phyloP scores from a whole-genome alignment of 805 yeast species.

The Kazachstania kunashirensis region DNA sequence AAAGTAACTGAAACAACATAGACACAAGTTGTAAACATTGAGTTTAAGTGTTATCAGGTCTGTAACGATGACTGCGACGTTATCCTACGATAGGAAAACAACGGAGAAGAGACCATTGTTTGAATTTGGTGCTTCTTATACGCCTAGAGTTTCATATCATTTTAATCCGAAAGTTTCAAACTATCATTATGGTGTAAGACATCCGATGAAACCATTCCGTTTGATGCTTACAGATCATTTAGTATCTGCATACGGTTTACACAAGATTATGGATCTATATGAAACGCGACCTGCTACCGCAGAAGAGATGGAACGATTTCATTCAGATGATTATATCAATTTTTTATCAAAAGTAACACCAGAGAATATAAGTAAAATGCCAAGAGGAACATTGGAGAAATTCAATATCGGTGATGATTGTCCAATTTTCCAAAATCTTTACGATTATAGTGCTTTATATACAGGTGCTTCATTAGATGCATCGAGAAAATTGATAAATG shows the following conservation, averaged over 20 bases:
- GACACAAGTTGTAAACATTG: too few relatives aligned
- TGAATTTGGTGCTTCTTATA: conserved; percentile 37
- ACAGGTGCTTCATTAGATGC: conserved; percentile 92
- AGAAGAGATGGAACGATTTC: conserved; percentile 73
- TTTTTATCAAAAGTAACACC: conserved; percentile 73
- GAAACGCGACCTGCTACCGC: conserved; percentile 73
- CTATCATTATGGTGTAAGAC: conserved; percentile 85
- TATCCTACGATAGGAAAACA: conserved; percentile 35
- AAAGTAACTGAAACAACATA: too few relatives aligned
- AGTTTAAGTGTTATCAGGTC: too few relatives aligned
- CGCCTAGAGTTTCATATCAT: conserved; percentile 74
- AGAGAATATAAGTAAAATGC: conserved; percentile 49
- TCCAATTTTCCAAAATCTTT: conserved; percentile 72
- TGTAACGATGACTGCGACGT: conserved; percentile 31
- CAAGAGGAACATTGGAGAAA: conserved; percentile 39
- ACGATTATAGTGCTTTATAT: conserved; percentile 65
- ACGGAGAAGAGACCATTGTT: conserved; percentile 36
- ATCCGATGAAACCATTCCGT: conserved; percentile 98
- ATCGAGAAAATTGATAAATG: conserved; percentile 68
- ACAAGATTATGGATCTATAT: conserved; percentile 84
- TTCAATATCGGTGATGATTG: conserved; percentile 96
- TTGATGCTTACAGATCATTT: conserved; percentile 89
- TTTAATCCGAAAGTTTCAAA: conserved; percentile 70
- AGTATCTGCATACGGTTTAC: conserved; percentile 73
- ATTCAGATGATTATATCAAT: conserved; percentile 75